Evolutionary conservation across 176 grass and related monocot species (phyloP).

Genomic region (Oryza officinalis): DNA sequence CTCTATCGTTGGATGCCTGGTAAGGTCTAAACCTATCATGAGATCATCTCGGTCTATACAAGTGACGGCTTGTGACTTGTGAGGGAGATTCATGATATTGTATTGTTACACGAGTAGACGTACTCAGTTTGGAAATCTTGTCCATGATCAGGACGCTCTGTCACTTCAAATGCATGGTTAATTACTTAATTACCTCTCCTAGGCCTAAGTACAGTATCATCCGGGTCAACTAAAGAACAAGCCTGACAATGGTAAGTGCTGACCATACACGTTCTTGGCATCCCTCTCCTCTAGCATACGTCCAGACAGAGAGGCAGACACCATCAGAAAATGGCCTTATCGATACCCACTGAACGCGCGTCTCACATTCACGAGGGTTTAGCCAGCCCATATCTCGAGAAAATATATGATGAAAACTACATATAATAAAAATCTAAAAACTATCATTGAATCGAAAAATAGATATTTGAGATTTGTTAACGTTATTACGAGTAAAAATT

Average conservation of each 20-base stretch:
- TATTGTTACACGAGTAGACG: background rate
- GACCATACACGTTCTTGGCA: background rate
- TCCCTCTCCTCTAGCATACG: background rate
- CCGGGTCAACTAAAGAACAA: background rate
- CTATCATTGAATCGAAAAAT: no score
- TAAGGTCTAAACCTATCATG: background rate
- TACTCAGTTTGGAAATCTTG: background rate
- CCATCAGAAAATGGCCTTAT: background rate
- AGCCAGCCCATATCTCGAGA: no score
- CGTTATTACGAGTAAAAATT: no score
- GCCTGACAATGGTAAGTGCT: background rate
- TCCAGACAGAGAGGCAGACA: background rate
- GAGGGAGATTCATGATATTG: background rate
- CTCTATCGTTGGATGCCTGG: background rate
- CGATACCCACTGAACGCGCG: background rate
- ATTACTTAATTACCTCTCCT: background rate
- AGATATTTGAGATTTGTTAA: no score
- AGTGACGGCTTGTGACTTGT: constrained; percentile 19
- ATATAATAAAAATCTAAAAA: no score
- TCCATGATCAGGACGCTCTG: background rate
- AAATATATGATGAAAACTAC: no score
- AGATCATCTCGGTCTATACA: constrained; percentile 4
- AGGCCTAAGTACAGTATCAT: background rate
- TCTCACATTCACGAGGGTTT: background rate
- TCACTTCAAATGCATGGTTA: background rate